A percentile compares a stretch with the other conserved stretches of the same genome.
Conservation (phyloP, 2,329 filamentous ascomycete genomes). For the Fusarium sp. region DNA sequence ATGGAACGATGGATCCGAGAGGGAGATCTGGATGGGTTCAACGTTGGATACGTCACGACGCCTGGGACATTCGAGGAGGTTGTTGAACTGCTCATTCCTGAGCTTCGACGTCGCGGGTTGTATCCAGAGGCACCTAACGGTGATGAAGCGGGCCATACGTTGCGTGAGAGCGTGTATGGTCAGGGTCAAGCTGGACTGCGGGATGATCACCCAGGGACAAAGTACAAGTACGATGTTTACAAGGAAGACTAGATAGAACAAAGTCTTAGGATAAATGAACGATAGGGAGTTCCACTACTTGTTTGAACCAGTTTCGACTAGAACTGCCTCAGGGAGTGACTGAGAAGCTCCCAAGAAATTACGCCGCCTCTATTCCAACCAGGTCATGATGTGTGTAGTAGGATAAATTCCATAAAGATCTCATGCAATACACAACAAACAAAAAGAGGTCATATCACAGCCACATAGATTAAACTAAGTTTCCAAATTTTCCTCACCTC, state of each 20-base stretch:
- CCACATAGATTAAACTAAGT: too few species aligned
- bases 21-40: constrained; percentile 57
- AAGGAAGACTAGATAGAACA: constrained; percentile 56
- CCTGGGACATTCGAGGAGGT: constrained; percentile 52
- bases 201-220: constrained; percentile 68
- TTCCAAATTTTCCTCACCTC: too few species aligned
- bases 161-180: constrained; percentile 72
- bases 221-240: constrained; percentile 73
- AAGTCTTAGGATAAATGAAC: neutral
- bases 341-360: too few species aligned
- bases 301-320: neutral
- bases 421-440: too few species aligned
- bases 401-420: too few species aligned
- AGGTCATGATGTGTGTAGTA: too few species aligned
- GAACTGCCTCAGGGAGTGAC: neutral
- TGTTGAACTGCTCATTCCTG: constrained; percentile 47
- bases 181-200: constrained; percentile 67
- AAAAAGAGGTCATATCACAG: too few species aligned
- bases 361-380: too few species aligned
- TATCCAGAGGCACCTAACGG: constrained; percentile 40
- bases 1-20: constrained; percentile 58
- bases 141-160: constrained; percentile 54
- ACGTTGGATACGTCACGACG: constrained; percentile 56
- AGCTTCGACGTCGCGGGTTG: constrained; percentile 44
- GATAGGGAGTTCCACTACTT: too few species aligned